Percentiles rank a stretch among this genome's conserved stretches.
Evolutionary conservation across 805 yeast species (phyloP).

Genomic region (Metschnikowia baotianmanensis): DNA sequence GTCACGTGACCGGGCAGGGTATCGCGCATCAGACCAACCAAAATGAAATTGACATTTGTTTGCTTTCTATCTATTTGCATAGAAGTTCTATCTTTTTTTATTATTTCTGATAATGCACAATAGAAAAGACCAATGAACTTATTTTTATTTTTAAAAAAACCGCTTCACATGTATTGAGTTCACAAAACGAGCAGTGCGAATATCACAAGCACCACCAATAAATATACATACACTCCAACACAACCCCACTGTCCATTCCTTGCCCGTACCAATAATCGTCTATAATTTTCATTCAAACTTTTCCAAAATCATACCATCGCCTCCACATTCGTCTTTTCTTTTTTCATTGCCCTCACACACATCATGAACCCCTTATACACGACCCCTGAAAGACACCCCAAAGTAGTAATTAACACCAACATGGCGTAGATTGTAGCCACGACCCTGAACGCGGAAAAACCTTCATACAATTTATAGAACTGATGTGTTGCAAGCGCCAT

Average conservation of each 20-base stretch:
- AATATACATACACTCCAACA: neutral
- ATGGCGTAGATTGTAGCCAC: conserved; percentile 61
- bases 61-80: too few relatives aligned
- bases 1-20: conserved; percentile 4
- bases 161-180: too few relatives aligned
- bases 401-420: conserved; percentile 44
- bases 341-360: conserved; percentile 2
- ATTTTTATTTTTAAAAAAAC: too few relatives aligned
- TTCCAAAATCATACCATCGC: too few relatives aligned
- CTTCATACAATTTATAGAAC: conserved; percentile 34
- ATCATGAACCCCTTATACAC: conserved; percentile 20
- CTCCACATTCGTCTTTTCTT: neutral
- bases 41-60: too few relatives aligned
- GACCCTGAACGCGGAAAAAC: conserved; percentile 57
- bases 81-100: too few relatives aligned
- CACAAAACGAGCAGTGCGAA: too few relatives aligned
- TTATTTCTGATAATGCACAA: too few relatives aligned
- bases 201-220: neutral
- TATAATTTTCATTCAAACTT: too few relatives aligned
- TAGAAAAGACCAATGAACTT: too few relatives aligned
- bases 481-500: conserved; percentile 58
- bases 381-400: conserved; percentile 34
- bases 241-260: neutral
- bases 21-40: neutral
- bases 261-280: too few relatives aligned